Evolutionary conservation across 257 asterid genomes (phyloP), one percentile per base, ranked within the genome.

Genomic region (Jacaranda copaia): DNA sequence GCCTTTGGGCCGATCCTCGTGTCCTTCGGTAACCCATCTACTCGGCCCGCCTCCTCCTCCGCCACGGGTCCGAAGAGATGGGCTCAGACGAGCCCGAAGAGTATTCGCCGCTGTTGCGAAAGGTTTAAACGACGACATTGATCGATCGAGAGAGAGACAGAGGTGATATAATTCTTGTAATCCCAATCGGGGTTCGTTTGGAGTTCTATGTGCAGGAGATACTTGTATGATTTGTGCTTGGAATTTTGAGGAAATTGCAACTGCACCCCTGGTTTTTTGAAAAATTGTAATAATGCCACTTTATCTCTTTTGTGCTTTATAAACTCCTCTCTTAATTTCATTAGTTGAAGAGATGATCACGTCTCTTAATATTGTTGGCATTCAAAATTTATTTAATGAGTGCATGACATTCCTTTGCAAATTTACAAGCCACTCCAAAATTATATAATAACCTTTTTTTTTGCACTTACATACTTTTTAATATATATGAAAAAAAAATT

Each of bases 1-100:
- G 11, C 97, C 94, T 64, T 89, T 91, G 60, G 96, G 92, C 51
- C 88, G 82, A 42, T 88, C 97, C 79, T 94, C 97, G 88, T 94
- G 97, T 12, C 98, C 98, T 12, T 49, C 87, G 79, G 61, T 88
- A 86, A 79, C 10, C 81, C 85, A 86, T 38, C 86, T 81, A 61
- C 90, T 89, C 15, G 91, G 85, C 10, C 95, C 95, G 60, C 82
- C 80, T 8, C 85, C 85, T 8, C 78, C 91, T 62, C 89, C 91
- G 46, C 92, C 86, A 19, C 97, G 87, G 18, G 85, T 86, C 5
- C 90, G 87, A 36, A 89, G 85, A 52, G 88, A 77, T n/a, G 90
- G 80, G 69, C 81, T 80, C 9, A 92, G 61, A 4, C 98, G 84
- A 42, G 86, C 25, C 71, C 95, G 87, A 45, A 92, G 80, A 60